Conservation (phyloP, 202 grass and related monocot species). For the Dendrocalamus latiflorus region DNA sequence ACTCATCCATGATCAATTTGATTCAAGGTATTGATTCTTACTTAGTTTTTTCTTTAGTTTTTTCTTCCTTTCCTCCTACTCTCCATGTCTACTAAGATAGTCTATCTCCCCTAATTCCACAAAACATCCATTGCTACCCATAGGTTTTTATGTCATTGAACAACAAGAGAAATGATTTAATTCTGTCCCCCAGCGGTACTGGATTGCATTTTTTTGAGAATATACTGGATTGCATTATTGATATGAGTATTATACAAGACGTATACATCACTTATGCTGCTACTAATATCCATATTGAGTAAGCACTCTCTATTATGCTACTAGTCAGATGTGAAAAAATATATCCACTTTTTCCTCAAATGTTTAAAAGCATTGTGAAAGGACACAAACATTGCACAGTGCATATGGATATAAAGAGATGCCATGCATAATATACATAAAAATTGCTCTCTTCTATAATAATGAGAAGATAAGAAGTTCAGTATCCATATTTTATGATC, state of each 20-base stretch:
- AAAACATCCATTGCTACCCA: not conserved
- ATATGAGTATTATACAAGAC: conserved; percentile 2
- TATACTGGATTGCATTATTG: not conserved
- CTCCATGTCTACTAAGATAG: not conserved
- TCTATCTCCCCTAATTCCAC: not conserved
- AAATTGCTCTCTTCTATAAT: not conserved
- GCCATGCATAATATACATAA: not conserved
- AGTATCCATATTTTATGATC: conserved; percentile 14
- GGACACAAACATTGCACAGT: not conserved
- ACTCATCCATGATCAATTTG: not conserved
- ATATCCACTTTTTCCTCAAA: not conserved
- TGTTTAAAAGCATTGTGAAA: conserved; percentile 14
- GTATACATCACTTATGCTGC: not conserved
- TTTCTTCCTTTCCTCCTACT: not conserved
- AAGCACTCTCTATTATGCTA: too few species aligned
- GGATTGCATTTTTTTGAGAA: not conserved
- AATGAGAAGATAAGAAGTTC: conserved; percentile 10
- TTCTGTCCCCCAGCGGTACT: not conserved
- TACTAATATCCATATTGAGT: not conserved
- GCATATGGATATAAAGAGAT: not conserved
- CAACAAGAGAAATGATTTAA: not conserved
- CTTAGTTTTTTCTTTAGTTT: not conserved
- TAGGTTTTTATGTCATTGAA: too few species aligned
- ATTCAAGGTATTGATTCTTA: not conserved
- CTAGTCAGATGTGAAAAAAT: conserved; percentile 1